phyloP scores from a whole-genome alignment of 1,139 yeast species.

The Starmera stellimalicola region DNA sequence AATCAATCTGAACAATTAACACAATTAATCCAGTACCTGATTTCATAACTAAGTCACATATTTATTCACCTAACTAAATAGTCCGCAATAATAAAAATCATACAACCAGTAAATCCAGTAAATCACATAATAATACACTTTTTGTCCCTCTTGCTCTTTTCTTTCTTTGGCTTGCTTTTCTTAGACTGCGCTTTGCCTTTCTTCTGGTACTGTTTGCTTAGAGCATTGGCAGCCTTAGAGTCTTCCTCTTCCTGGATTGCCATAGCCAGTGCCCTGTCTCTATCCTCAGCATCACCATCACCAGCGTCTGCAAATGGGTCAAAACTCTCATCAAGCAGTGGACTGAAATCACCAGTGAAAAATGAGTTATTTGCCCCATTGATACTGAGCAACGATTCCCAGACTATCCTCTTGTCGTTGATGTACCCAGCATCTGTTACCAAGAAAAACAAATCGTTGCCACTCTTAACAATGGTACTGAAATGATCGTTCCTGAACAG shows the following conservation, averaged over 20 bases:
- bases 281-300: conserved; percentile 27
- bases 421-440: conserved; percentile 67
- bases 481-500: conserved; percentile 85
- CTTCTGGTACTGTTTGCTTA: conserved; percentile 27
- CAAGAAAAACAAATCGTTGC: conserved; percentile 44
- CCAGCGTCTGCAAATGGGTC: conserved; percentile 13
- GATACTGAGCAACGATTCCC: conserved; percentile 67
- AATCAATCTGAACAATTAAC: too few relatives aligned
- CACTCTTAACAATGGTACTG: conserved; percentile 50
- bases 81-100: too few relatives aligned
- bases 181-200: conserved; percentile 2
- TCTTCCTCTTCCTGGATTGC: conserved; percentile 60
- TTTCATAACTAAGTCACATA: too few relatives aligned
- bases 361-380: conserved; percentile 61
- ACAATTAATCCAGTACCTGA: too few relatives aligned
- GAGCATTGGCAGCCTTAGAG: conserved; percentile 36
- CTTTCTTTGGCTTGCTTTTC: conserved; percentile 1
- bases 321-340: conserved; percentile 20
- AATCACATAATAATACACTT: conserved; percentile 18
- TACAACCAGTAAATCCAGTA: too few relatives aligned
- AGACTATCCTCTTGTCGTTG: conserved; percentile 42
- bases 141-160: conserved; percentile 13
- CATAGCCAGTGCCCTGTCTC: conserved; percentile 38
- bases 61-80: too few relatives aligned
- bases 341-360: conserved; percentile 51